Base-by-base conservation (phyloP, 176 grass and related monocot genomes). In the Carex littledalei region DNA sequence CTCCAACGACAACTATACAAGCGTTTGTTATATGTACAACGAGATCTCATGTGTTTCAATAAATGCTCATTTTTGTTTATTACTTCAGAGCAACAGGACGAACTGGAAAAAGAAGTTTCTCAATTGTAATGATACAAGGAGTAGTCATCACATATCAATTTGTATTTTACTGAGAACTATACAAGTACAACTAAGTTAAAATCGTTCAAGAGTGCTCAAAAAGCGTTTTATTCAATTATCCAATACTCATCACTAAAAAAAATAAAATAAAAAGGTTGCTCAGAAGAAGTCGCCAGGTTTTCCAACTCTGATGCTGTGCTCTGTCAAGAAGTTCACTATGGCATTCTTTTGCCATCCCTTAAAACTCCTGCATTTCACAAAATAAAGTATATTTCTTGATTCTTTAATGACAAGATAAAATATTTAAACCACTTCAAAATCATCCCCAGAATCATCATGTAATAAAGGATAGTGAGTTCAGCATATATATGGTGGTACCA, bases 311-410 rank as follows among this genome's bases (percentile, higher is more conserved):
- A 98, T 94, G 50, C 92, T 87, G 55, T 87, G 84, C 89, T 91
- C 92, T 75, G 88, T 71, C 84, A 94, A 83, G 45, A 88, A 98
- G 79, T 87, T 93, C 49, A 79, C 91, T 32, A 98, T 90, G 1
- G 92, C 95, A 80, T 89, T 94, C 64, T 94, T 98, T 69, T 94
- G 95, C 95, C 95, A 98, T 59, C 95, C 90, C 84, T 98, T 98
- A 72, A 98, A 94, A 89, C 91, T 98, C 92, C 95, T 98, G 88
- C 50, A 85, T 80, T 67, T 56, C 63, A 88, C 50, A 29, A 29
- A 56, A 56, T 3, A 31, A 78, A 31, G 13, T 55, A 54, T 53
- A 54, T 76, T 29, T 54, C 11, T 55, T 66, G 47, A 62, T 62
- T 81, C 24, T 3, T 21, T 21, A 67, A 66, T 47, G n/a, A 32